Percentiles rank a stretch among this genome's conserved stretches.
Evolutionary conservation across 129 eudicot genomes (phyloP).

Genomic region (Arctium minus): DNA sequence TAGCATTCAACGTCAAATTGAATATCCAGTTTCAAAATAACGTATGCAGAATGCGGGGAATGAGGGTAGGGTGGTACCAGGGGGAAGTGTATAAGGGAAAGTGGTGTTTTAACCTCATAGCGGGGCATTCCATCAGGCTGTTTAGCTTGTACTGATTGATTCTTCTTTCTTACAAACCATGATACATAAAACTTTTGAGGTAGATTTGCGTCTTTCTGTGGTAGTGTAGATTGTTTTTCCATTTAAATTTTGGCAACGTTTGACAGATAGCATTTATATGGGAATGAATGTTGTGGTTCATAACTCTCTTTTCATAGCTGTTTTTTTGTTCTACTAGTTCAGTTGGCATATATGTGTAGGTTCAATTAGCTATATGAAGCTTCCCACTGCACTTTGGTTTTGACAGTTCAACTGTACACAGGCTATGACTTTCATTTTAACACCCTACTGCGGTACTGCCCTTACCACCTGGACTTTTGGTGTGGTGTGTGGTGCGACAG

Average conservation of each 20-base stretch:
- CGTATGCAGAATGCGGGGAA: not conserved
- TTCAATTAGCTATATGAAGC: too few species aligned
- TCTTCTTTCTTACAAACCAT: not conserved
- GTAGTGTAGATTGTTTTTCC: not conserved
- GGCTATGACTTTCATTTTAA: too few species aligned
- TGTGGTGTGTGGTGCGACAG: too few species aligned
- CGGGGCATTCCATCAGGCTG: not conserved
- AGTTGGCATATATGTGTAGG: too few species aligned
- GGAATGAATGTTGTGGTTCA: not conserved
- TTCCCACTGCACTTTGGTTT: too few species aligned
- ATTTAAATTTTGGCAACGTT: not conserved
- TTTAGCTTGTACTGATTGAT: not conserved
- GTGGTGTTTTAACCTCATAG: not conserved
- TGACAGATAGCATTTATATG: not conserved
- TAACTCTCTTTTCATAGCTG: not conserved
- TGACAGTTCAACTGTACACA: too few species aligned
- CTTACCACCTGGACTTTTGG: too few species aligned
- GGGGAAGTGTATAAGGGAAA: not conserved
- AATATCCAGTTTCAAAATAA: not conserved
- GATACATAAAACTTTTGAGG: not conserved
- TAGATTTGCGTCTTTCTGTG: not conserved
- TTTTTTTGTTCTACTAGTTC: not conserved
- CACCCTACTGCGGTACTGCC: too few species aligned
- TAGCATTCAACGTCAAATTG: not conserved
- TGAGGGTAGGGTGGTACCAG: not conserved